Base-by-base conservation (phyloP, 768 basidiomycete species). In the Trametes maxima region DNA sequence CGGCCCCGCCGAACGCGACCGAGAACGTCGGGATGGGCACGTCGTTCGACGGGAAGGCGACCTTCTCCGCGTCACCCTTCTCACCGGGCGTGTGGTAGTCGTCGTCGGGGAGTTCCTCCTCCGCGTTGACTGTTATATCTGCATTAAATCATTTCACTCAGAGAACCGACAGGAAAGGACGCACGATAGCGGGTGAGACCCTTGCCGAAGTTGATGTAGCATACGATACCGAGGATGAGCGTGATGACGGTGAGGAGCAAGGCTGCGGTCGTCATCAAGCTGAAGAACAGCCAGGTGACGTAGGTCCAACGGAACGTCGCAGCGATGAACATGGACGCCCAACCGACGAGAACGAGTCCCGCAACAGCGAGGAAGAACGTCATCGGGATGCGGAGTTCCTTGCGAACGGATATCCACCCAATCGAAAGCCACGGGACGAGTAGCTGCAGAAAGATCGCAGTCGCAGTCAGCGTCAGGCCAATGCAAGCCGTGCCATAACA, bases 271-370 rank as follows among this genome's bases (percentile, higher is more conserved):
- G 83, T 78, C 76, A 88, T 86, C 59, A 87, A 69, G 50, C 82
- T 79, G 73, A 92, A 92, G 79, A 92, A 91, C 4, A 72, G 72
- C 90, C 90, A 93, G 13, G 83, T 83, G 44, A 79, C 72, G 70
- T 89, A 91, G 17, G 85, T 87, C 87, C 88, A 90, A 47, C 86
- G 83, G 81, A 92, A 92, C 3, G 88, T 83, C 7, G 76, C 77
- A 25, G 88, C 85, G 54, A 83, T 75, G 72, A 94, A 91, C 86
- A 92, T 88, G 60, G 85, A 72, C 49, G 85, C 78, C 87, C 86
- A 92, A 42, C 84, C 87, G 39, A 76, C 80, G 19, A 92, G 77
- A 70, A 92, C 90, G 19, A 83, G 71, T 35, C 83, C 60, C 12
- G 85, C 85, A 49, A 89, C 64, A 16, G 77, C 67, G 59, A 94